These are phyloP conservation scores for Gaeumannomyces tritici DNA, from an alignment of 2,329 filamentous ascomycete species.

Conservation along the genomic window DNA sequence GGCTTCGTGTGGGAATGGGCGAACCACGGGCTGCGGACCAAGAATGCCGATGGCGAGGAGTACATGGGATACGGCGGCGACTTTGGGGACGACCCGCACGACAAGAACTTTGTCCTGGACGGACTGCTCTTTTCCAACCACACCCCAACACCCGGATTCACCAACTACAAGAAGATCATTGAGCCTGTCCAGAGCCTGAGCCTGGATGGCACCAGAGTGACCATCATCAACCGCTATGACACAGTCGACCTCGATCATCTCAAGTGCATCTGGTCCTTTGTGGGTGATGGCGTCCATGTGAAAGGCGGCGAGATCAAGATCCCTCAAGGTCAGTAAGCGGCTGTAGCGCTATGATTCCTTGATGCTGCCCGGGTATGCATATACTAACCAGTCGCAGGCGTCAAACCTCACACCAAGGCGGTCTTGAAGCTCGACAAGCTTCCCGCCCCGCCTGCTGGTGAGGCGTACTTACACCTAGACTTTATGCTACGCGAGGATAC, in stretches of 20 bases:
- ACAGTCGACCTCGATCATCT: constrained; percentile 42
- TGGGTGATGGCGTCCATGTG: constrained; percentile 26
- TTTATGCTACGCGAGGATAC: constrained; percentile 33
- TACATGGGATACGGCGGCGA: constrained; percentile 47
- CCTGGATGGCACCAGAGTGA: constrained; percentile 29
- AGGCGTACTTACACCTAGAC: constrained; percentile 37
- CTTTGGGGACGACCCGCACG: constrained; percentile 47
- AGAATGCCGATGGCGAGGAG: constrained; percentile 26
- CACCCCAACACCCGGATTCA: constrained; percentile 38
- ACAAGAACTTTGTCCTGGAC: constrained; percentile 44
- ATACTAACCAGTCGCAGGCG: constrained; percentile 14
- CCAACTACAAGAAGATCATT: constrained; percentile 48
- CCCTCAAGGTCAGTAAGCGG: constrained; percentile 24
- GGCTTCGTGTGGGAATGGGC: constrained; percentile 55
- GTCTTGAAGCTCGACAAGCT: constrained; percentile 22
- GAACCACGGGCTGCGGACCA: constrained; percentile 39
- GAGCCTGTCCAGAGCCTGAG: constrained; percentile 45
- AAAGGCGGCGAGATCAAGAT: constrained; percentile 26
- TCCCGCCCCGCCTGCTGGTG: constrained; percentile 17
- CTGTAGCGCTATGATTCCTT: background rate
- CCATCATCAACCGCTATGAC: constrained; percentile 44
- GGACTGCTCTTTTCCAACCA: constrained; percentile 38
- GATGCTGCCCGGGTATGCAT: background rate
- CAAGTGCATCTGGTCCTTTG: constrained; percentile 30
- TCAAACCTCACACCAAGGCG: constrained; percentile 32